Evolutionary conservation across 2,329 filamentous ascomycete species (phyloP).

Genomic region (Chlorencoelia australis): DNA sequence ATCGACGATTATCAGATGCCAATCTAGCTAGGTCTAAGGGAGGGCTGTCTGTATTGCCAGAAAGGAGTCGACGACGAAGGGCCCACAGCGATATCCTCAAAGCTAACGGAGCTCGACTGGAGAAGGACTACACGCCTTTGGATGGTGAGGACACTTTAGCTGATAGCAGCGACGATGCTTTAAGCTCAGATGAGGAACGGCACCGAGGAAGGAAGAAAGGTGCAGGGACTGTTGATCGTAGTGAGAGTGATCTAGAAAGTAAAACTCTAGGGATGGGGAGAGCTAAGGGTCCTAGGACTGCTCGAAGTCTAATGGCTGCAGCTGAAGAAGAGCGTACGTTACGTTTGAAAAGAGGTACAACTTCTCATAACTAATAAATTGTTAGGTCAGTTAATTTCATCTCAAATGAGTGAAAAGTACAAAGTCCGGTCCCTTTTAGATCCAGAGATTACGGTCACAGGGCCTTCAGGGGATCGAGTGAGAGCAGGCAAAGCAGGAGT

Average conservation of each 20-base stretch:
- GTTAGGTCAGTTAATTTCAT: conserved; percentile 16
- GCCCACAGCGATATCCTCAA: conserved; percentile 14
- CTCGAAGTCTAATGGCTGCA: conserved; percentile 57
- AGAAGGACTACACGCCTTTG: conserved; percentile 22
- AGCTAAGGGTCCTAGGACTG: conserved; percentile 33
- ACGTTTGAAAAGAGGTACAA: not conserved
- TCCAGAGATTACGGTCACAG: conserved; percentile 55
- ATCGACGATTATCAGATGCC: conserved; percentile 62
- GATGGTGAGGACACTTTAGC: conserved; percentile 20
- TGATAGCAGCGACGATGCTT: conserved; percentile 28
- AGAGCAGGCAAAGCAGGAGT: conserved; percentile 48
- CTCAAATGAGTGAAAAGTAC: conserved; percentile 16
- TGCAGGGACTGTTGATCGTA: conserved; percentile 23
- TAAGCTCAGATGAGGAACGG: conserved; percentile 55
- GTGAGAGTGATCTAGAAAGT: conserved; percentile 27
- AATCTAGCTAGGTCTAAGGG: conserved; percentile 55
- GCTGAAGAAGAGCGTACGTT: conserved; percentile 69
- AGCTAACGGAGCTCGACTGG: conserved; percentile 14
- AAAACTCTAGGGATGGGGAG: conserved; percentile 26
- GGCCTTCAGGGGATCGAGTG: conserved; percentile 50
- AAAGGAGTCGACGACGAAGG: conserved; percentile 17
- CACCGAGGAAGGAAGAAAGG: conserved; percentile 48
- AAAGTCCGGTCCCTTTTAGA: conserved; percentile 34
- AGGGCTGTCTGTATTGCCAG: conserved; percentile 40
- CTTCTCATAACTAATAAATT: not conserved